Conservation (phyloP, 75 land plant species). For the Selaginella moellendorffii region DNA sequence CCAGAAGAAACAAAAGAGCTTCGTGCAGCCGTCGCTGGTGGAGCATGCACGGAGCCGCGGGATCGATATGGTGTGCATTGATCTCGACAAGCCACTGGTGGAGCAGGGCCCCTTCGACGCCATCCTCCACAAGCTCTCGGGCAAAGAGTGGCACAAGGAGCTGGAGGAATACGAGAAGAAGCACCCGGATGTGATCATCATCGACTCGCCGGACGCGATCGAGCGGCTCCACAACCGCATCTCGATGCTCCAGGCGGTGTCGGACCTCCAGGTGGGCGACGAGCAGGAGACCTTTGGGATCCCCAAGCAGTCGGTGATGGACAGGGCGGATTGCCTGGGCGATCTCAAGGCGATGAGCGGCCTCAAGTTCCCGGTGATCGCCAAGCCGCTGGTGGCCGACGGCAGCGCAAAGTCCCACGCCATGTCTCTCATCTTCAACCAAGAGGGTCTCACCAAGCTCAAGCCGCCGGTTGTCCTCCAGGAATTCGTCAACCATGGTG, state of each 20-base stretch:
- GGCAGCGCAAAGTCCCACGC: constrained; percentile 37
- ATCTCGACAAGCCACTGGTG: constrained; percentile 30
- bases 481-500: constrained; percentile 48
- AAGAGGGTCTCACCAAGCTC: constrained; percentile 18
- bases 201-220: constrained; percentile 59
- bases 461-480: constrained; percentile 39
- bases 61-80: constrained; percentile 54
- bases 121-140: constrained; percentile 70
- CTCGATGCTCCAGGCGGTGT: constrained; percentile 55
- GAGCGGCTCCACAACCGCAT: constrained; percentile 70
- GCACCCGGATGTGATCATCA: constrained; percentile 32
- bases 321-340: constrained; percentile 10
- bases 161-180: constrained; percentile 25
- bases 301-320: constrained; percentile 33
- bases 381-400: constrained; percentile 42
- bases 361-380: constrained; percentile 40
- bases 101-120: constrained; percentile 84
- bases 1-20: constrained; percentile 53
- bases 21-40: constrained; percentile 47
- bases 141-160: constrained; percentile 42
- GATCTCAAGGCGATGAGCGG: constrained; percentile 7
- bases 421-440: constrained; percentile 38
- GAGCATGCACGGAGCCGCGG: constrained; percentile 36
- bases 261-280: constrained; percentile 18
- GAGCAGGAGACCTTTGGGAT: constrained; percentile 21